These are phyloP conservation scores for Ammopiptanthus mongolicus DNA, from an alignment of 306 rosid genomes.

Conservation along the genomic window DNA sequence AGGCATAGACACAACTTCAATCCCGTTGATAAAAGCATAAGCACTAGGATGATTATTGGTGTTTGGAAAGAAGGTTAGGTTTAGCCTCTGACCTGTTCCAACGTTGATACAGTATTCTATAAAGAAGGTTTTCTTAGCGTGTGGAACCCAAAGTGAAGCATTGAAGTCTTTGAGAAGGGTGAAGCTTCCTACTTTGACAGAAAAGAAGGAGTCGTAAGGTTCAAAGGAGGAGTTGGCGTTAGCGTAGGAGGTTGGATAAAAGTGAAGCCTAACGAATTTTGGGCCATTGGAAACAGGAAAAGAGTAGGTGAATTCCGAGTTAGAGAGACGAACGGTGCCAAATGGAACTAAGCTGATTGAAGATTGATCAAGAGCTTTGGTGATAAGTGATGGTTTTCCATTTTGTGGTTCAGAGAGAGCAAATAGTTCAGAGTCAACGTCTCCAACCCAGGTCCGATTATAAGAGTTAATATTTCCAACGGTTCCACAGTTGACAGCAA, in stretches of 20 bases:
- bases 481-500: background rate
- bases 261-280: too few relatives aligned
- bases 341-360: background rate
- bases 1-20: constrained; percentile 66
- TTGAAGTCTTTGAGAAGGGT: constrained; percentile 48
- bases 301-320: background rate
- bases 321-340: background rate
- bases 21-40: constrained; percentile 49
- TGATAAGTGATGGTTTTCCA: background rate
- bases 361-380: background rate
- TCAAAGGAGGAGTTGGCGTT: too few relatives aligned
- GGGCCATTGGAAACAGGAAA: background rate
- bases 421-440: background rate
- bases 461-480: background rate
- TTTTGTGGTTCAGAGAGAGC: background rate
- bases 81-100: background rate
- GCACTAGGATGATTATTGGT: too few relatives aligned
- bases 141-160: background rate
- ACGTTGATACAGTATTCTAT: constrained; percentile 30
- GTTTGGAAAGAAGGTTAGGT: constrained; percentile 37
- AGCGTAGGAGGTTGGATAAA: too few relatives aligned
- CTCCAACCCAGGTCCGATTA: background rate
- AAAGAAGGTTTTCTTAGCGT: accelerated
- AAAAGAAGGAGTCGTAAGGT: too few relatives aligned
- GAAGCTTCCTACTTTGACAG: too few relatives aligned